These are phyloP conservation scores for Kluyveromyces dobzhanskii DNA, from an alignment of 805 yeast genomes.

Conservation along the genomic window DNA sequence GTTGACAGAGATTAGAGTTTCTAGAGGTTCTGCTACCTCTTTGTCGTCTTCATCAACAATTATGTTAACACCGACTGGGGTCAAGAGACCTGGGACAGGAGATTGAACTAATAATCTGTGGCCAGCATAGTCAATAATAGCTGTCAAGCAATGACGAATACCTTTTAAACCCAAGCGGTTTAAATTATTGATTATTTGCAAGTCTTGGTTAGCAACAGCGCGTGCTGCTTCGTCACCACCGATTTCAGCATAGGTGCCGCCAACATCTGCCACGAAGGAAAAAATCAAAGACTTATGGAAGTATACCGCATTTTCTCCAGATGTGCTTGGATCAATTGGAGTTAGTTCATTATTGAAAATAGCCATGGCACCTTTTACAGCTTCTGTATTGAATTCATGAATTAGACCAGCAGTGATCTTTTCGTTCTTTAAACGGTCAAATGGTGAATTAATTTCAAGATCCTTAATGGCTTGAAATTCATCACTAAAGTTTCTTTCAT, in stretches of 20 bases:
- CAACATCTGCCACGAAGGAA: conserved; percentile 58
- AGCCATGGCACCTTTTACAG: conserved; percentile 72
- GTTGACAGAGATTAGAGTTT: conserved; percentile 41
- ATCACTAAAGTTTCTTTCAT: conserved; percentile 79
- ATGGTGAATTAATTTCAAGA: conserved; percentile 47
- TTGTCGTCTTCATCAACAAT: conserved; percentile 35
- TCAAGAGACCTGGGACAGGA: conserved; percentile 78
- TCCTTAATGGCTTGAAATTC: conserved; percentile 81
- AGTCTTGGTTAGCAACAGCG: conserved; percentile 69
- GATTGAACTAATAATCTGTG: conserved; percentile 85
- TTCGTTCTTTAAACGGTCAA: conserved; percentile 69
- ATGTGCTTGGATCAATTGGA: conserved; percentile 77
- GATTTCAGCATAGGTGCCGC: conserved; percentile 49
- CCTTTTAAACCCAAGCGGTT: conserved; percentile 57
- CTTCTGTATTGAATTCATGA: conserved; percentile 67
- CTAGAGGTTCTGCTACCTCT: conserved; percentile 31
- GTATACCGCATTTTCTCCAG: conserved; percentile 52
- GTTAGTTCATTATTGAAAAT: conserved; percentile 64
- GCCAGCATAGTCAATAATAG: conserved; percentile 88
- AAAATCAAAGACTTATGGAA: conserved; percentile 81
- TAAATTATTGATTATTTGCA: conserved; percentile 60
- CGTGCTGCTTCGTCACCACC: conserved; percentile 88
- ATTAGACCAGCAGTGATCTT: conserved; percentile 60
- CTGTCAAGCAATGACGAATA: conserved; percentile 64
- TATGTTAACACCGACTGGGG: conserved; percentile 32